Percentiles rank a stretch among this genome's conserved stretches.
Evolutionary conservation across 1,139 yeast genomes (phyloP).

Genomic region (Arxiozyma slooffiae): DNA sequence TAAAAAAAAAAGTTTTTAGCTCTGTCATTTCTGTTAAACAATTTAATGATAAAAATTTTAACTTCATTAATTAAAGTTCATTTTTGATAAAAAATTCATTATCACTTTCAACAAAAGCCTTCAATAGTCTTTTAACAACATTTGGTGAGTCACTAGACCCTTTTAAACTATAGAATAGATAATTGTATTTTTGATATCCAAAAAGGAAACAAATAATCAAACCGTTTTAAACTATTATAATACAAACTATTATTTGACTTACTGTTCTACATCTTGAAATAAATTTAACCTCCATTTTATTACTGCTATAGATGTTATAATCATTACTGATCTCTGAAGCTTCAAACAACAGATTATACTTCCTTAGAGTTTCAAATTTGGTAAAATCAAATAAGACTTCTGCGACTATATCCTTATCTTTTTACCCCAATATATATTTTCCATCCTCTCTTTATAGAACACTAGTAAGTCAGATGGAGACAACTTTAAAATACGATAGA

Average conservation of each 20-base stretch:
- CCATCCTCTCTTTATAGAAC: constrained; percentile 43
- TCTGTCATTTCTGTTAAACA: not conserved
- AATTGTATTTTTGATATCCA: constrained; percentile 17
- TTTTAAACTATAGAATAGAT: constrained; percentile 16
- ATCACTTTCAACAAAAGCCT: constrained; percentile 19
- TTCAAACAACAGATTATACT: constrained; percentile 23
- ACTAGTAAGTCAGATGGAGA: constrained; percentile 49
- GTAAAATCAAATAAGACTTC: constrained; percentile 25
- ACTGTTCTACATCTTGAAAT: not conserved
- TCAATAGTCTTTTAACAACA: constrained; percentile 15
- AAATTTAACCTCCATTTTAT: not conserved
- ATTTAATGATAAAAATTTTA: not conserved
- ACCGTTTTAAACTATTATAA: constrained; percentile 9
- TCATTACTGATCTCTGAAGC: constrained; percentile 3
- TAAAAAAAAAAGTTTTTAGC: not conserved
- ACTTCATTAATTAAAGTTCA: constrained; percentile 14
- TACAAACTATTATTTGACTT: constrained; percentile 5
- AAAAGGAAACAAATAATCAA: constrained; percentile 17
- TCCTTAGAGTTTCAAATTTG: constrained; percentile 20
- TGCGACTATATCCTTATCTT: constrained; percentile 38
- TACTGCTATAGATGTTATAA: constrained; percentile 1
- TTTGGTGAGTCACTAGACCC: constrained; percentile 15
- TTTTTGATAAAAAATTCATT: constrained; percentile 14
- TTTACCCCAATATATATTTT: constrained; percentile 58
- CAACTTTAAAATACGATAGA: constrained; percentile 7